Evolutionary conservation across 768 basidiomycete genomes (phyloP).

Genomic region (Agaricus blazei): DNA sequence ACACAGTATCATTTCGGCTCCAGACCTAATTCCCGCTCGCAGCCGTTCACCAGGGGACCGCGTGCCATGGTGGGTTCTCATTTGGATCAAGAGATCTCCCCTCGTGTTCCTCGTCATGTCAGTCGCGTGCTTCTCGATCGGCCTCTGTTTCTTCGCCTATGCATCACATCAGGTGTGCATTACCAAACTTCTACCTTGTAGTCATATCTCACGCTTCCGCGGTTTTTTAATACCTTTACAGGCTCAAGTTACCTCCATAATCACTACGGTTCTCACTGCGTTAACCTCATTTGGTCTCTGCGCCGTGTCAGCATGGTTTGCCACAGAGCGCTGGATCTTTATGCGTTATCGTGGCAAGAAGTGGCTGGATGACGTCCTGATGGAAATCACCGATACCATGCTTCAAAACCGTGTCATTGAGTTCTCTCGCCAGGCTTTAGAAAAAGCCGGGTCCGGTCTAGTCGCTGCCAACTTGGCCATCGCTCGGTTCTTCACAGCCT

Average conservation of each 20-base stretch:
- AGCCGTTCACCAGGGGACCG: constrained; percentile 74
- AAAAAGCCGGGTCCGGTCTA: constrained; percentile 1
- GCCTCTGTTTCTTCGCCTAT: constrained; percentile 73
- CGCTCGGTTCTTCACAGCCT: not conserved
- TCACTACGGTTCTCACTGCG: constrained; percentile 74
- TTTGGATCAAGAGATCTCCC: constrained; percentile 84
- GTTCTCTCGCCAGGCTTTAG: constrained; percentile 3
- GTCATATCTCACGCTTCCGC: not conserved
- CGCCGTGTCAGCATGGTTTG: constrained; percentile 72
- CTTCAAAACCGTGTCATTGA: constrained; percentile 7
- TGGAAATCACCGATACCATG: constrained; percentile 32
- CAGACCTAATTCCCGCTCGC: constrained; percentile 8
- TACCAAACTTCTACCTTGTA: not conserved
- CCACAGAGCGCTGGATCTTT: constrained; percentile 64
- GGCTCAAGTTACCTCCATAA: constrained; percentile 55
- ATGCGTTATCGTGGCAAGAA: constrained; percentile 57
- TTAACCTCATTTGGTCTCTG: constrained; percentile 68
- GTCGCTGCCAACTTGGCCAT: not conserved
- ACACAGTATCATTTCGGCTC: not conserved
- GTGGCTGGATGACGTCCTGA: constrained; percentile 61
- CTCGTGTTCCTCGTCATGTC: constrained; percentile 81
- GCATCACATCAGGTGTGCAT: constrained; percentile 58
- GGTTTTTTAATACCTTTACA: constrained; percentile 21
- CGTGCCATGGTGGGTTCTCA: constrained; percentile 79
- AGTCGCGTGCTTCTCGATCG: constrained; percentile 78